Percentiles rank a stretch among this genome's conserved stretches.
These are phyloP conservation scores for Backusella liffmaniae DNA, from an alignment of 192 early-diverging fungal genomes.

Conservation along the genomic window DNA sequence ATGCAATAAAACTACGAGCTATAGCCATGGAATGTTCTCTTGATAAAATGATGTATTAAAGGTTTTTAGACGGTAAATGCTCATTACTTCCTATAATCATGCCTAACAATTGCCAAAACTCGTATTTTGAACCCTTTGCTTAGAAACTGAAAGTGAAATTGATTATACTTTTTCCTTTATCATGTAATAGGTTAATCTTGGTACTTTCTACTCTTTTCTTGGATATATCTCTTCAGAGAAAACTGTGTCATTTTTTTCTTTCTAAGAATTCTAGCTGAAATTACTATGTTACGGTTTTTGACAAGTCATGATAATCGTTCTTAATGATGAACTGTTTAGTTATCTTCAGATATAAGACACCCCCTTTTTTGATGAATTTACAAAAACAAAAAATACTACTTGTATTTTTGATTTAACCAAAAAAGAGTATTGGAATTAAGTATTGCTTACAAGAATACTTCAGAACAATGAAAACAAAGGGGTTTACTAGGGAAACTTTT, in stretches of 20 bases:
- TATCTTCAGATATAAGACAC: background rate
- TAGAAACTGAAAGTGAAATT: background rate
- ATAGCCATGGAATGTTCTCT: too few species aligned
- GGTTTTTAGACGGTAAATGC: background rate
- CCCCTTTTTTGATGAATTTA: background rate
- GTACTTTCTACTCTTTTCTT: background rate
- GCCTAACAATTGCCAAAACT: too few species aligned
- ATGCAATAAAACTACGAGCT: too few species aligned
- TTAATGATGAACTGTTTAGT: background rate
- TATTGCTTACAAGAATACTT: background rate
- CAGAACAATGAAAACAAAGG: background rate
- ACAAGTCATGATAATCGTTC: background rate
- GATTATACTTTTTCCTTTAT: background rate
- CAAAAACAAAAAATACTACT: background rate
- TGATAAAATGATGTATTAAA: too few species aligned
- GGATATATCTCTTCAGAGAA: too few species aligned
- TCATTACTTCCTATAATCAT: background rate
- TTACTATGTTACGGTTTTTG: background rate
- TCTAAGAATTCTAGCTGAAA: background rate
- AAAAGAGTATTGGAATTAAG: background rate
- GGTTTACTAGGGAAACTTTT: background rate
- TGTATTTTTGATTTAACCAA: background rate
- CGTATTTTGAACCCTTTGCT: background rate
- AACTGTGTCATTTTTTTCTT: background rate
- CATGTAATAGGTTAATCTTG: background rate